Percentiles rank a stretch among this genome's conserved stretches.
These are phyloP conservation scores for Basidiobolus meristosporus DNA, from an alignment of 371 early-diverging fungal genomes.

Conservation along the genomic window DNA sequence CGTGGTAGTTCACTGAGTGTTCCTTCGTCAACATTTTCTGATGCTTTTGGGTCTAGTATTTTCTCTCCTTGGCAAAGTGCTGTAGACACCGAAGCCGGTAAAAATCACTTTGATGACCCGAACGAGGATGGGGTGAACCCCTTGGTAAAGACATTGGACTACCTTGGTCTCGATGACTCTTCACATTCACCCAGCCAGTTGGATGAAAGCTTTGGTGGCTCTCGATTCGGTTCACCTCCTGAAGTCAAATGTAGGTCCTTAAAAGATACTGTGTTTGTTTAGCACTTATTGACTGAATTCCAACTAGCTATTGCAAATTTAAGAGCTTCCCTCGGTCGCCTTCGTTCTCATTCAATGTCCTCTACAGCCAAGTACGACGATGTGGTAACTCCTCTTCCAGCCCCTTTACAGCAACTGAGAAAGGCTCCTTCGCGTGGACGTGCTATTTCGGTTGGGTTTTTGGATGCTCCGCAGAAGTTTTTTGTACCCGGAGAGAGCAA, in stretches of 20 bases:
- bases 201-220: not conserved
- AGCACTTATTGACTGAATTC: slow-evolving; percentile 9
- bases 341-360: slow-evolving; percentile 51
- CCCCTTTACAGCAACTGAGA: slow-evolving; percentile 21
- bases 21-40: slow-evolving; percentile 16
- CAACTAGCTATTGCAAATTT: slow-evolving; percentile 13
- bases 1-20: slow-evolving; percentile 20
- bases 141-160: slow-evolving; percentile 49
- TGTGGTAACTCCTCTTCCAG: slow-evolving; percentile 14
- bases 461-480: slow-evolving; percentile 11
- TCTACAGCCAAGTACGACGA: slow-evolving; percentile 33
- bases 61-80: slow-evolving; percentile 19
- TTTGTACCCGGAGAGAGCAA: slow-evolving; percentile 1
- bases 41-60: slow-evolving; percentile 33
- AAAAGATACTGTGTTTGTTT: no score
- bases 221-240: slow-evolving; percentile 7
- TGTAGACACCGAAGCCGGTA: slow-evolving; percentile 19
- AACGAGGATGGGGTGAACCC: slow-evolving; percentile 33
- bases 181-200: no score
- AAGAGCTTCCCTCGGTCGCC: slow-evolving; percentile 16
- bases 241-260: slow-evolving; percentile 14
- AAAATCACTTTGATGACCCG: slow-evolving; percentile 30
- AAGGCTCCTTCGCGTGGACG: slow-evolving; percentile 23
- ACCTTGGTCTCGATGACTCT: slow-evolving; percentile 52
- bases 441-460: slow-evolving; percentile 36